Conservation (phyloP, 768 basidiomycete genomes). For the Xanthoconium stramineum region DNA sequence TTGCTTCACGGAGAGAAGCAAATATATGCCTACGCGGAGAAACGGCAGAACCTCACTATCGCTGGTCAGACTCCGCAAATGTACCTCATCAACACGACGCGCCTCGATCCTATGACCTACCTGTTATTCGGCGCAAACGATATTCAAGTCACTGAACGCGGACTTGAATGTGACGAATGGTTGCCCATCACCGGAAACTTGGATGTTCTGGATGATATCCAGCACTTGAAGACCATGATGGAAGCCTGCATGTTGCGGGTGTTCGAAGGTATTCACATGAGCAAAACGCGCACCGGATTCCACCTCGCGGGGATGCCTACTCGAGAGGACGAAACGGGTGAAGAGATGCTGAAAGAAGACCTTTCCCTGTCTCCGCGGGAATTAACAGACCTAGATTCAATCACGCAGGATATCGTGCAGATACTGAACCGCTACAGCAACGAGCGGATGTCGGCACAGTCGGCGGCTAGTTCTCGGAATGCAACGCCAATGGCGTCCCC, state of each 20-base stretch:
- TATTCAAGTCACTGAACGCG: constrained; percentile 63
- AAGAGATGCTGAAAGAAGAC: constrained; percentile 42
- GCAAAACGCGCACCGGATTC: constrained; percentile 29
- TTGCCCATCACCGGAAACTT: constrained; percentile 75
- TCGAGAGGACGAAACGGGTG: constrained; percentile 55
- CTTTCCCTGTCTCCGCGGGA: constrained; percentile 64
- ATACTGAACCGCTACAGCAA: constrained; percentile 70
- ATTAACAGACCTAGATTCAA: constrained; percentile 67
- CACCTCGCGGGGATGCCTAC: constrained; percentile 33
- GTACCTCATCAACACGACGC: constrained; percentile 76
- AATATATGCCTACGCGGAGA: constrained; percentile 79
- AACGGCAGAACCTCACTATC: constrained; percentile 68
- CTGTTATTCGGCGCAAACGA: constrained; percentile 88
- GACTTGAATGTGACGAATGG: constrained; percentile 89
- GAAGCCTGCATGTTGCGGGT: constrained; percentile 86
- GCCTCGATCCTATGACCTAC: constrained; percentile 84
- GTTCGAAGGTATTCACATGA: constrained; percentile 74
- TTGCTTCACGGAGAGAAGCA: constrained; percentile 53
- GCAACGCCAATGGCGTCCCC: constrained; percentile 63
- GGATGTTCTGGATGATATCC: constrained; percentile 77
- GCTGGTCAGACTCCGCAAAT: constrained; percentile 51
- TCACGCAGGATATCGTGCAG: constrained; percentile 71
- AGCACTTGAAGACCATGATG: constrained; percentile 73
- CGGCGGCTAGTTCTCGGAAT: constrained; percentile 60
- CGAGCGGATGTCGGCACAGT: constrained; percentile 57